Percentiles rank a stretch among this genome's conserved stretches.
Evolutionary conservation across 768 basidiomycete species (phyloP).

Genomic region (Kwoniella dendrophila): DNA sequence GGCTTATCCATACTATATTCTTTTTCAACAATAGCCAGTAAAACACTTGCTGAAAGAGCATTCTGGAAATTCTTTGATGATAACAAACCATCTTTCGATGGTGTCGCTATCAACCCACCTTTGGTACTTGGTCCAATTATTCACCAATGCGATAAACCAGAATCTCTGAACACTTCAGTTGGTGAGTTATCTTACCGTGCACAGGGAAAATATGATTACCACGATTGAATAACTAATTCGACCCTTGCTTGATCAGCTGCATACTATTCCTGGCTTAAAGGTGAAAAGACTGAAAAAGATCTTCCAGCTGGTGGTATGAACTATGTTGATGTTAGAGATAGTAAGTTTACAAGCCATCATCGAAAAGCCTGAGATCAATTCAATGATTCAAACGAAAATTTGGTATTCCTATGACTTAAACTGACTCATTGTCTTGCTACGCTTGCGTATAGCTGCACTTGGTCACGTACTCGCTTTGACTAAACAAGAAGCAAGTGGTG

Average conservation of each 20-base stretch:
- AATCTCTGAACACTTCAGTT: conserved; percentile 58
- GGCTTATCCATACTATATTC: no score
- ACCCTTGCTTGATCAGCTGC: not conserved
- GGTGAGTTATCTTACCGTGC: conserved; percentile 29
- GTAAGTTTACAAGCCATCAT: conserved; percentile 22
- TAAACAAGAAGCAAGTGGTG: conserved; percentile 62
- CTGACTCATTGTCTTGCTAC: not conserved
- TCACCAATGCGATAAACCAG: conserved; percentile 56
- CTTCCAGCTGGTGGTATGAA: conserved; percentile 36
- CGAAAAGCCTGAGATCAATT: no score
- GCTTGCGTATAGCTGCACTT: conserved; percentile 51
- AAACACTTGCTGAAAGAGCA: not conserved
- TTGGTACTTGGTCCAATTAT: conserved; percentile 56
- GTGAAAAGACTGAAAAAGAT: conserved; percentile 49
- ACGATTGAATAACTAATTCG: not conserved
- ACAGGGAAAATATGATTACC: not conserved
- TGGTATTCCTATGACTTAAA: not conserved
- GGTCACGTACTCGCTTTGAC: conserved; percentile 65
- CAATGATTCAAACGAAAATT: not conserved
- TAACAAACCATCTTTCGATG: conserved; percentile 50
- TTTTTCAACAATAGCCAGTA: not conserved
- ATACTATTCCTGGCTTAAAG: conserved; percentile 40
- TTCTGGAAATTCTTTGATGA: conserved; percentile 47
- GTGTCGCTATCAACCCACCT: conserved; percentile 51
- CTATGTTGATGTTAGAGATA: conserved; percentile 50